A percentile compares a stretch with the other conserved stretches of the same genome.
These are phyloP conservation scores for Anthracocystis panici-leucophaei DNA, from an alignment of 1,284 basidiomycete species.

Conservation along the genomic window DNA sequence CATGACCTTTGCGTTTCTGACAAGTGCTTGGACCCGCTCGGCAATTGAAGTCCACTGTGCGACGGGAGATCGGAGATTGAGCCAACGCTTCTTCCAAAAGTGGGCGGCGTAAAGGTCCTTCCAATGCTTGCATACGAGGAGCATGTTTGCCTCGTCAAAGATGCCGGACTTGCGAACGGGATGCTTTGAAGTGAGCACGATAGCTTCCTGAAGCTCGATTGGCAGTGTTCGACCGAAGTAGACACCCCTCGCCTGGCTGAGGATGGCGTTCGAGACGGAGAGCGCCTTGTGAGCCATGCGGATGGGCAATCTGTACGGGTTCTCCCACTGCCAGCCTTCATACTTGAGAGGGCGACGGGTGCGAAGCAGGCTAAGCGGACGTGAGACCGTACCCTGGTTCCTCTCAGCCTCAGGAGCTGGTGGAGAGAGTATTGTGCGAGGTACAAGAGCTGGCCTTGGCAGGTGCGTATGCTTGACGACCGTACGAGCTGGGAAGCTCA, in stretches of 20 bases:
- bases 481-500: slow-evolving; percentile 29
- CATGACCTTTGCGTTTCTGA: slow-evolving; percentile 6
- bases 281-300: not conserved
- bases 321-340: slow-evolving; percentile 27
- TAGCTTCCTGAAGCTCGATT: slow-evolving; percentile 4
- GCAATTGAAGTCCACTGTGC: slow-evolving; percentile 8
- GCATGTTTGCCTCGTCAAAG: slow-evolving; percentile 2
- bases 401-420: not conserved
- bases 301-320: slow-evolving; percentile 13
- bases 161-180: not conserved
- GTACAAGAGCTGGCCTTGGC: not conserved
- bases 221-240: not conserved
- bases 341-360: not conserved
- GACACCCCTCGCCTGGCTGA: not conserved
- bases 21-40: slow-evolving; percentile 10
- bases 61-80: slow-evolving; percentile 10
- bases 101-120: not conserved
- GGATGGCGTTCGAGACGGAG: not conserved
- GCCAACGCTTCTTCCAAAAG: slow-evolving; percentile 28
- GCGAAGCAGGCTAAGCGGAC: not conserved
- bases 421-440: not conserved
- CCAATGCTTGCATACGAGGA: slow-evolving; percentile 29
- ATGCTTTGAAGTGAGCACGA: not conserved
- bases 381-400: too few relatives aligned
- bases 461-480: slow-evolving; percentile 12